Base-by-base conservation (phyloP, 768 basidiomycete genomes). In the Pleurotus djamor region DNA sequence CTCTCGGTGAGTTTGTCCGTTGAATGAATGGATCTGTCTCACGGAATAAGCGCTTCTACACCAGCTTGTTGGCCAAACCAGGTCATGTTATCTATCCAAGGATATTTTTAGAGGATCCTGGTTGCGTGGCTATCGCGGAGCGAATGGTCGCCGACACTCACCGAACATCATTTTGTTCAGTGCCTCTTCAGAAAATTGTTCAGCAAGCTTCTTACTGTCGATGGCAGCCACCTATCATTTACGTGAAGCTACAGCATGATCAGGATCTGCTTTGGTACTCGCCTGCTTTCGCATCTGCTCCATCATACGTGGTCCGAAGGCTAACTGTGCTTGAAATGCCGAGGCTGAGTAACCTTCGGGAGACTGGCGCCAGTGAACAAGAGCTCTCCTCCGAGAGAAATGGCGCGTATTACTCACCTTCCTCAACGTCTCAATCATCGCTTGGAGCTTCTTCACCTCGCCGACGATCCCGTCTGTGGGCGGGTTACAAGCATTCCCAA, bases 291-390 rank as follows among this genome's bases (percentile, higher is more conserved):
- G 36, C 54, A 56, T 56, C 14, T 32, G n/a, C 21, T 56, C 54
- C 38, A 56, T 12, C 54, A 56, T 56, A 56, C 14, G 54, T 56
- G 54, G 54, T n/a, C 54, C 54, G 41, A 56, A 56, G 17, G 21
- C 41, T 17, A 56, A 17, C 7, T n/a, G 38, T 17, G 21, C 41
- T 44, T 41, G 14, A 41, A 56, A 38, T 6, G 54, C 41, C 41
- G n/a, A 13, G 35, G 37, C 16, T 44, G 54, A 43, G 33, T 56
- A 56, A 12, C 5, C 54, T 5, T 56, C 54, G n/a, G 54, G 54
- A 37, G 54, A 43, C 54, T 14, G 32, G 21, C 3, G 17, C n/a
- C 13, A 43, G 38, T 41, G 38, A 41, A n/a, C 51, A 52, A 38
- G 33, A n/a, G 34, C 21, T 38, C 10, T 7, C 34, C 34, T 52